These are phyloP conservation scores for Globisporangium echinulatum DNA, from an alignment of 352 stramenopile genomes.

Conservation along the genomic window DNA sequence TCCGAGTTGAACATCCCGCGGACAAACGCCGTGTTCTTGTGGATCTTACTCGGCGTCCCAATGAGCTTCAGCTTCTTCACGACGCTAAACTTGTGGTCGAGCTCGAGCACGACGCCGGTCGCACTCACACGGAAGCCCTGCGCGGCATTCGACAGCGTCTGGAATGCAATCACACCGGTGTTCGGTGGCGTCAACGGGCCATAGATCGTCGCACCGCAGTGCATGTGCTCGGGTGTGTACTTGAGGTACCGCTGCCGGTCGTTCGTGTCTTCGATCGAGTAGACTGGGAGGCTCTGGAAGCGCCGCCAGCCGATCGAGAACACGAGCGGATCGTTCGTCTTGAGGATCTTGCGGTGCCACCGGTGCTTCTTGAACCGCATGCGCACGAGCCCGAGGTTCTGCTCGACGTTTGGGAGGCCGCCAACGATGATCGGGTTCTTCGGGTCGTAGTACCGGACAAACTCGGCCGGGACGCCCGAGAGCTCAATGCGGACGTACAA, in stretches of 20 bases:
- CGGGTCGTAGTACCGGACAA: conserved; percentile 93
- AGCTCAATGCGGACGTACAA: conserved; percentile 97
- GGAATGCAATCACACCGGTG: conserved; percentile 96
- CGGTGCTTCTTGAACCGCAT: conserved; percentile 99
- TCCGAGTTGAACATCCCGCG: conserved; percentile 95
- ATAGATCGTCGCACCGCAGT: conserved; percentile 98
- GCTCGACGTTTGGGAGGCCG: conserved; percentile 95
- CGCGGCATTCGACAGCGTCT: conserved; percentile 89
- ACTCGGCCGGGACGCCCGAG: conserved; percentile 90
- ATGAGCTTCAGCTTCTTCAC: conserved; percentile 99
- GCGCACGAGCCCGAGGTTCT: conserved; percentile 91
- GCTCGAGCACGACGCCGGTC: conserved; percentile 96
- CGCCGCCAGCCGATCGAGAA: conserved; percentile 98
- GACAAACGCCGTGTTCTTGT: conserved; percentile 99
- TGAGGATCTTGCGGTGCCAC: conserved; percentile 98
- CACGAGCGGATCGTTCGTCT: conserved; percentile 97
- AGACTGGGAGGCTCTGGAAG: conserved; percentile 98
- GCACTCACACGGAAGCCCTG: conserved; percentile 95
- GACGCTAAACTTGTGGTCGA: conserved; percentile 96
- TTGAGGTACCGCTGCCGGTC: conserved; percentile 96
- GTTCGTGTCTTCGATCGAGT: conserved; percentile 98
- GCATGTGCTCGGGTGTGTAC: conserved; percentile 99
- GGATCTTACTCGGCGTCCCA: conserved; percentile 96
- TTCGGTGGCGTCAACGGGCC: conserved; percentile 94
- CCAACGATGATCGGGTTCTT: conserved; percentile 88